Percentiles rank a stretch among this genome's conserved stretches.
These are phyloP conservation scores for Polysphondylium violaceum DNA, from an alignment of 78 protist genomes.

Conservation along the genomic window DNA sequence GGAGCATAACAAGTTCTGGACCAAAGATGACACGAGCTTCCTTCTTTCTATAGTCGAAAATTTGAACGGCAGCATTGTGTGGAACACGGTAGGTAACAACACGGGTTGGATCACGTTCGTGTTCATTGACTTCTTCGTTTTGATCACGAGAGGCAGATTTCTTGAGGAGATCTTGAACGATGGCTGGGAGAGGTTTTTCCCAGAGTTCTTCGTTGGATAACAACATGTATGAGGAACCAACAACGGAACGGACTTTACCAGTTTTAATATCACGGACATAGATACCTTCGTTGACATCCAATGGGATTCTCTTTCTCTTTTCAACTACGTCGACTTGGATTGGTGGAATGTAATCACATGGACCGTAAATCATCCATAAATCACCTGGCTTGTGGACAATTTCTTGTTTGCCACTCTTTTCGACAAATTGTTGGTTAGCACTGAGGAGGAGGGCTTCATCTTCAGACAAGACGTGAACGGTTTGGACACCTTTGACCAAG, in stretches of 20 bases:
- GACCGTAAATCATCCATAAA: constrained; percentile 87
- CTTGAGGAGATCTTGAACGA: constrained; percentile 82
- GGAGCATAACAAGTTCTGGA: constrained; percentile 90
- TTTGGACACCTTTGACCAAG: constrained; percentile 85
- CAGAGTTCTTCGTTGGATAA: constrained; percentile 90
- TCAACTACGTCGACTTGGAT: constrained; percentile 88
- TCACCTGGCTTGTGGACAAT: constrained; percentile 87
- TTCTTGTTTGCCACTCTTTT: constrained; percentile 34
- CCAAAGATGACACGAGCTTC: constrained; percentile 88
- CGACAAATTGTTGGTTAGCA: constrained; percentile 56
- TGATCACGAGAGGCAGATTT: constrained; percentile 67
- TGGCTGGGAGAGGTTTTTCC: constrained; percentile 87
- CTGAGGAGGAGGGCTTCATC: constrained; percentile 88
- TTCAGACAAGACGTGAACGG: constrained; percentile 77
- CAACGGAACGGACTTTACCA: constrained; percentile 86
- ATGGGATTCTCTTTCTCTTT: constrained; percentile 76
- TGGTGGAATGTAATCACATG: constrained; percentile 89
- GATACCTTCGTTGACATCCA: constrained; percentile 92
- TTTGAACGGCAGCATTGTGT: constrained; percentile 91
- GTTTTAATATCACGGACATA: constrained; percentile 91
- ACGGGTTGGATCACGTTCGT: constrained; percentile 82
- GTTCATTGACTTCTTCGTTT: constrained; percentile 64
- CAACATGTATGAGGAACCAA: constrained; percentile 89
- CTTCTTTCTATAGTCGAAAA: constrained; percentile 89
- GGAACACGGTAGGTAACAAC: constrained; percentile 92